Evolutionary conservation across 225 moss, liverwort and hornwort species (phyloP).

Genomic region (Climacium dendroides): DNA sequence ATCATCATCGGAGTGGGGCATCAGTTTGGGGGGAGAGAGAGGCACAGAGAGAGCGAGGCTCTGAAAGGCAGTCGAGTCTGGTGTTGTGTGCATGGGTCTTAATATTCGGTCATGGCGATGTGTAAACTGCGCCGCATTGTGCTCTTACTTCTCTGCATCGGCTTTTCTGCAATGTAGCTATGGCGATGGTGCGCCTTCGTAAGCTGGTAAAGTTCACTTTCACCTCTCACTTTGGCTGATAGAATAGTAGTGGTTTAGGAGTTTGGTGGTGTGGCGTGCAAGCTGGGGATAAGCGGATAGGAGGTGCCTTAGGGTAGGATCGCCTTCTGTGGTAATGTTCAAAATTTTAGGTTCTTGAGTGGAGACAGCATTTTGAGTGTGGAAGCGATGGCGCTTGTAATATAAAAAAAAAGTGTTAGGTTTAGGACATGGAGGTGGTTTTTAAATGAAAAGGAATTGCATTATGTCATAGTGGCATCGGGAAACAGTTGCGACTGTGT

Average conservation of each 20-base stretch:
- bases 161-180: conserved; percentile 16
- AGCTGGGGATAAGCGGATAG: neutral
- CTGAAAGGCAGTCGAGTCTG: neutral
- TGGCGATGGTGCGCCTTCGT: conserved; percentile 17
- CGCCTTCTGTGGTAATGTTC: neutral
- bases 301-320: neutral
- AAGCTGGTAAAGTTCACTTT: conserved; percentile 12
- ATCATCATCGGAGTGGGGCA: neutral
- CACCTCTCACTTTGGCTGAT: neutral
- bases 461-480: neutral
- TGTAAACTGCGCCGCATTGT: conserved; percentile 2
- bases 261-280: neutral
- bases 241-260: neutral
- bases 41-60: neutral
- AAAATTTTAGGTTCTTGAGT: neutral
- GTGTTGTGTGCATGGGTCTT: neutral
- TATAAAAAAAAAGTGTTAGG: neutral
- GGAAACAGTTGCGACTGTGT: neutral
- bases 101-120: conserved; percentile 1
- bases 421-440: neutral
- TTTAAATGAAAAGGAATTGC: neutral
- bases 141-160: neutral
- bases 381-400: neutral
- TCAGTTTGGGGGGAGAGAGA: neutral
- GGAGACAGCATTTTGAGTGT: neutral